Conservation (phyloP, 2,329 filamentous ascomycete species). For the Fusarium pininemorale region DNA sequence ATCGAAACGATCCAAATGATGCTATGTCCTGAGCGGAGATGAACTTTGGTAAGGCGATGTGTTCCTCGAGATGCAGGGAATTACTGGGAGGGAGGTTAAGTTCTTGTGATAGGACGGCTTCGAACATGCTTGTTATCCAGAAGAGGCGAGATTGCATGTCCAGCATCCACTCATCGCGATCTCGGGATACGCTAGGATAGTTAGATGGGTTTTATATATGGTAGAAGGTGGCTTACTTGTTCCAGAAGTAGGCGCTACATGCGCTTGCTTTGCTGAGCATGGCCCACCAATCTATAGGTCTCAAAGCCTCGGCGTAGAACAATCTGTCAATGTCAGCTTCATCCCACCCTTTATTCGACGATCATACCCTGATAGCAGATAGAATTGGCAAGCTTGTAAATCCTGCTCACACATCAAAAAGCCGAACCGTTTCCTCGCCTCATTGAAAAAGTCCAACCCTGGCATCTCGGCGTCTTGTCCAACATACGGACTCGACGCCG, state of each 20-base stretch:
- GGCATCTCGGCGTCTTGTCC: constrained; percentile 3
- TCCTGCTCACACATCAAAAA: constrained; percentile 29
- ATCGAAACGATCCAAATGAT: constrained; percentile 25
- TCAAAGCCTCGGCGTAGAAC: constrained; percentile 27
- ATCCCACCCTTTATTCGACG: no score
- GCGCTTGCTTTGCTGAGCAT: constrained; percentile 32
- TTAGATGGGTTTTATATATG: fast-evolving
- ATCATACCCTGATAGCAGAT: background rate
- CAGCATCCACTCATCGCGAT: constrained; percentile 31
- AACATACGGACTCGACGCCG: background rate
- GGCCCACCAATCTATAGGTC: constrained; percentile 27
- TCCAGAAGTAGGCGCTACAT: constrained; percentile 32
- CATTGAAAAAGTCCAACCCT: constrained; percentile 20
- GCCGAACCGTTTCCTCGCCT: constrained; percentile 26
- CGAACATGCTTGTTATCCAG: constrained; percentile 37
- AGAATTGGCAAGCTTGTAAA: constrained; percentile 24
- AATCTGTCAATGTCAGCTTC: background rate
- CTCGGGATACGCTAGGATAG: background rate
- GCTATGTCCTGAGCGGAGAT: constrained; percentile 29
- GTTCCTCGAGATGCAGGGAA: constrained; percentile 17
- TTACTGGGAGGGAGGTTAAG: constrained; percentile 25
- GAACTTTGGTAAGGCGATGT: constrained; percentile 25
- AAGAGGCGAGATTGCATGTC: constrained; percentile 34
- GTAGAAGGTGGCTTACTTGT: background rate
- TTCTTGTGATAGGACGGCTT: constrained; percentile 27